Conservation (phyloP, 2,329 filamentous ascomycete species). For the Calonectria pseudoreteaudii region DNA sequence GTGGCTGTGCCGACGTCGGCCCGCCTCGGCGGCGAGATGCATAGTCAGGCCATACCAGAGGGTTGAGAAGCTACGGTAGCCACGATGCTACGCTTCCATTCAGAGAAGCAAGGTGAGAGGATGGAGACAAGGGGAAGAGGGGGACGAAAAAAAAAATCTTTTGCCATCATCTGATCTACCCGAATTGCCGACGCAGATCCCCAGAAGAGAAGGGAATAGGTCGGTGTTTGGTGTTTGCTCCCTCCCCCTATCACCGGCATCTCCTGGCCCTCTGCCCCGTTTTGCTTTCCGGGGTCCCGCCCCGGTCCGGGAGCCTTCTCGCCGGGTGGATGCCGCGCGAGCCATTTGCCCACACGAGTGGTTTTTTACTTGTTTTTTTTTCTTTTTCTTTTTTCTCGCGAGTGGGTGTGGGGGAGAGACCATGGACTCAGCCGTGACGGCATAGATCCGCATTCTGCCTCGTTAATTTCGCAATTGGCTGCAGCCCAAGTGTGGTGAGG, state of each 20-base stretch:
- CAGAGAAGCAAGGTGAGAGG: neutral
- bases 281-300: conserved; percentile 6
- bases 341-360: conserved; percentile 16
- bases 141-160: neutral
- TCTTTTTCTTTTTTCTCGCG: neutral
- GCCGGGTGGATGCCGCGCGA: conserved; percentile 18
- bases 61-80: neutral
- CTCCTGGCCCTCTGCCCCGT: conserved; percentile 6
- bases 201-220: neutral
- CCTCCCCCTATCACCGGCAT: conserved; percentile 18
- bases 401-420: neutral
- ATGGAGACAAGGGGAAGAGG: too few relatives aligned
- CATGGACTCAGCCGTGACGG: neutral
- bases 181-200: conserved; percentile 20
- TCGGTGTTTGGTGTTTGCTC: neutral
- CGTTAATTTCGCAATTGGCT: neutral
- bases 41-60: conserved; percentile 1
- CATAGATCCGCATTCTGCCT: neutral
- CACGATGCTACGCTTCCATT: conserved; percentile 5
- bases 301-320: conserved; percentile 2
- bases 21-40: conserved; percentile 3
- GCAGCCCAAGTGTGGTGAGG: neutral
- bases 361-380: neutral
- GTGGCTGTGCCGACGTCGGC: conserved; percentile 13
- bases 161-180: conserved; percentile 15